Evolutionary conservation across 75 land plant genomes (phyloP).

Genomic region (Chamaecyparis obtusa): DNA sequence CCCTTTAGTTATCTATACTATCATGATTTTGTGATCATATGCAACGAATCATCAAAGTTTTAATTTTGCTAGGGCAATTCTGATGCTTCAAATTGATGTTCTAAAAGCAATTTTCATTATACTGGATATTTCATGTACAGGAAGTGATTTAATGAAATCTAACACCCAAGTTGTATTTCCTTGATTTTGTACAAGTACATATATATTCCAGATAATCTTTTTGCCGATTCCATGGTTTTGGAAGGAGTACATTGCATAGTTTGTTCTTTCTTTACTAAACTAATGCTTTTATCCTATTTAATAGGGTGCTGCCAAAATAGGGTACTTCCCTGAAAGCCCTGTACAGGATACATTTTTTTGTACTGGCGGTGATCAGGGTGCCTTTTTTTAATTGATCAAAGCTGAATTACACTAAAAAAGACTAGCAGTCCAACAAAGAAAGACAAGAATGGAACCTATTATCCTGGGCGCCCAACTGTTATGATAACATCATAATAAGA

Average conservation of each 20-base stretch:
- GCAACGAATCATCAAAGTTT: background rate
- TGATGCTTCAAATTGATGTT: slow-evolving; percentile 9
- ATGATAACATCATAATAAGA: too few species aligned
- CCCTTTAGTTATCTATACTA: background rate
- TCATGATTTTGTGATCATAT: background rate
- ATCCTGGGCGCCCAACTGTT: too few species aligned
- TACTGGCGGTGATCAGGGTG: too few species aligned
- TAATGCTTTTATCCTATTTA: background rate
- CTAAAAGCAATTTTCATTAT: background rate
- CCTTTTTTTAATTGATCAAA: too few species aligned
- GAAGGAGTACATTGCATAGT: background rate
- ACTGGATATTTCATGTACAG: slow-evolving; percentile 2
- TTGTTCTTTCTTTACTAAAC: background rate
- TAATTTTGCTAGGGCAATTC: background rate
- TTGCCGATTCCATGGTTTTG: background rate
- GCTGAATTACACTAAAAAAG: too few species aligned
- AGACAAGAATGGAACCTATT: too few species aligned
- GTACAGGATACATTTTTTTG: too few species aligned
- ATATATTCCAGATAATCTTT: background rate
- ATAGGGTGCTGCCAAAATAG: too few species aligned
- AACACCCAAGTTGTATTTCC: background rate
- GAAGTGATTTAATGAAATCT: background rate
- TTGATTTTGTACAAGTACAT: background rate
- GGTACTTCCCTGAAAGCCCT: too few species aligned
- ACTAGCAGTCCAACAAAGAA: too few species aligned